Conservation (phyloP, 768 basidiomycete species). For the Cubamyces lactineus region DNA sequence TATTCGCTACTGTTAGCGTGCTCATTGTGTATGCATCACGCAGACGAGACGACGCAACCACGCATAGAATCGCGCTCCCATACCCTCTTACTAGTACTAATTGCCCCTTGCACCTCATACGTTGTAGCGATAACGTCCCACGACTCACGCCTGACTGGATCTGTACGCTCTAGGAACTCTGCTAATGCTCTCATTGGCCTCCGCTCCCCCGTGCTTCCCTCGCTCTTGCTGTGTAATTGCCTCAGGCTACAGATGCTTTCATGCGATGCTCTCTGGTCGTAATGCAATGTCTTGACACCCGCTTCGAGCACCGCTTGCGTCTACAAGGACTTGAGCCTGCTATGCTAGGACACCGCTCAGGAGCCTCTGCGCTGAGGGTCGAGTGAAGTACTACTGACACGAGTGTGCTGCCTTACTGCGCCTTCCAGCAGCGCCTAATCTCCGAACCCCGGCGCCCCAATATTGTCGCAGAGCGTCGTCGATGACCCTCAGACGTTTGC, state of each 20-base stretch:
- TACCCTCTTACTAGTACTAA: conserved; percentile 4
- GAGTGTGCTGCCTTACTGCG: conserved; percentile 4
- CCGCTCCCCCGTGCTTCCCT: conserved; percentile 9
- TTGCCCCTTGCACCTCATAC: background rate
- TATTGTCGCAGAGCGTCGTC: background rate
- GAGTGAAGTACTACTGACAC: conserved; percentile 1
- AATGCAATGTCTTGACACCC: conserved; percentile 14
- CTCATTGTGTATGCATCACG: background rate
- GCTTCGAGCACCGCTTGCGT: conserved; percentile 2
- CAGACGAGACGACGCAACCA: background rate
- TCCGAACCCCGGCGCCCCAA: conserved; percentile 16
- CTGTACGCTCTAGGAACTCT: conserved; percentile 14
- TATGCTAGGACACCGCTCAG: conserved; percentile 4
- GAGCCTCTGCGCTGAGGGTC: conserved; percentile 8
- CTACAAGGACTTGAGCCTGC: conserved; percentile 7
- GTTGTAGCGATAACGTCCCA: conserved; percentile 15
- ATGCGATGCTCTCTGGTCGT: conserved; percentile 14
- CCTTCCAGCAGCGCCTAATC: conserved; percentile 20
- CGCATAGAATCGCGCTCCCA: background rate
- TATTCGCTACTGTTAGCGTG: background rate
- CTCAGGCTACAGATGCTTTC: conserved; percentile 27
- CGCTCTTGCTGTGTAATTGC: conserved; percentile 20
- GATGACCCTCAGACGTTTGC: conserved; percentile 2
- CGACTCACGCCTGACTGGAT: conserved; percentile 19
- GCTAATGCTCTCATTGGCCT: background rate